Evolutionary conservation across 257 asterid genomes (phyloP), one percentile per base, ranked within the genome.

Genomic region (Forsythia suspensa): DNA sequence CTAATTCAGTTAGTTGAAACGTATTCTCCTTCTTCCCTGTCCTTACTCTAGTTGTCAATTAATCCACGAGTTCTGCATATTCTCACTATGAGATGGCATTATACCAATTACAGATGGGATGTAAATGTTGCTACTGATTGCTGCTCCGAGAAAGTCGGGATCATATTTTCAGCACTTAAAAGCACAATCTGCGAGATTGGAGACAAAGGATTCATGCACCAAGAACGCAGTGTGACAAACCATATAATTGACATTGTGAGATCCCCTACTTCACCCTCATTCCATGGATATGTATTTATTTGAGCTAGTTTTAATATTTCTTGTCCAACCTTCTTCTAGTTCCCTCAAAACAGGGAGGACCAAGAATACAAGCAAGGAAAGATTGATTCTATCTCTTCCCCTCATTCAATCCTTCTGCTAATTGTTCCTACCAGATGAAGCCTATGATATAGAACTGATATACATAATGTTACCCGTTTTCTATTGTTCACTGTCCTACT

Each of bases 231-330:
- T 44, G 88, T 90, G 81, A 92, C 84, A 13, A 76, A 79, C 81
- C 94, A 92, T 77, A 81, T 95, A 80, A 87, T 88, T 74, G 81
- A 87, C 70, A 93, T 95, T 39, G 99, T 95, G 85, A 90, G 96
- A 81, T 85, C 69, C 67, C 73, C 52, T 24, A 48, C 21, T 74
- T 82, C 42, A 24, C 70, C 24, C 70, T 76, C 12, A n/a, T 20
- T 59, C 67, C 8, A 20, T 59, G 29, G 59, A 48, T 15, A 46
- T 46, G 52, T 46, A 5, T 46, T 11, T 12, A 78, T 55, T 70
- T 42, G 11, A 46, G 34, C 2, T 29, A 1, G 34, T 29, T 29
- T 29, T 29, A 29, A 29, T 29, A 29, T 29, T 29, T 29, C 34
- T 29, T 1, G 34, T 29, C 1, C 34, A 29, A 29, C 34, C 34